Percentiles rank a stretch among this genome's conserved stretches.
Evolutionary conservation across 192 early-diverging fungal species (phyloP).

Genomic region (Entomortierella chlamydospora): DNA sequence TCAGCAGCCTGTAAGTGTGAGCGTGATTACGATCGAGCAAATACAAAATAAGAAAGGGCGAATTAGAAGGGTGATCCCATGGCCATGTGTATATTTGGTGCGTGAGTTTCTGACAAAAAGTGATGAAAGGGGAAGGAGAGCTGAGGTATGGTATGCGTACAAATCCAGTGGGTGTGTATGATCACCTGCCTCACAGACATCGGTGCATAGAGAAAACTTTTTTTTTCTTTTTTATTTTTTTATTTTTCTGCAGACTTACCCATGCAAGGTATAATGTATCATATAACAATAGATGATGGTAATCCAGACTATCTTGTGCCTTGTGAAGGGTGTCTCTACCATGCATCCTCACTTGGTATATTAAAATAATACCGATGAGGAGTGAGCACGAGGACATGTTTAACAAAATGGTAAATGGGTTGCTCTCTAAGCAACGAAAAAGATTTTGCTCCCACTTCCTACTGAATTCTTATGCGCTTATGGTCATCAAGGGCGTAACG

Average conservation of each 20-base stretch:
- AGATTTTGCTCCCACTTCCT: no score
- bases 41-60: not conserved
- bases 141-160: not conserved
- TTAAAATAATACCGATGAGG: no score
- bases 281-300: no score
- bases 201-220: not conserved
- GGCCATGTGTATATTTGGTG: not conserved
- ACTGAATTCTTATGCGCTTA: not conserved
- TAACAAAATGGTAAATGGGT: no score
- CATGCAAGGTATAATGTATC: no score
- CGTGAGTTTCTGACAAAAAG: slow-evolving; percentile 8
- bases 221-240: not conserved
- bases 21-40: not conserved
- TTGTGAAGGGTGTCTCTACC: no score
- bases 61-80: slow-evolving; percentile 13
- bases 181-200: not conserved
- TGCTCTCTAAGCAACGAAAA: no score
- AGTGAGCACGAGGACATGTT: no score
- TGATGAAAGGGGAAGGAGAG: not conserved
- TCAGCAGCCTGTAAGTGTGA: not conserved
- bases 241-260: not conserved
- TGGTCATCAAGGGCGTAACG: no score
- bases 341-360: no score
- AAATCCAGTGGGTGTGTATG: slow-evolving; percentile 1
- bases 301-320: no score